Conservation (phyloP, 306 rosid genomes). For the Gynostemma pentaphyllum region DNA sequence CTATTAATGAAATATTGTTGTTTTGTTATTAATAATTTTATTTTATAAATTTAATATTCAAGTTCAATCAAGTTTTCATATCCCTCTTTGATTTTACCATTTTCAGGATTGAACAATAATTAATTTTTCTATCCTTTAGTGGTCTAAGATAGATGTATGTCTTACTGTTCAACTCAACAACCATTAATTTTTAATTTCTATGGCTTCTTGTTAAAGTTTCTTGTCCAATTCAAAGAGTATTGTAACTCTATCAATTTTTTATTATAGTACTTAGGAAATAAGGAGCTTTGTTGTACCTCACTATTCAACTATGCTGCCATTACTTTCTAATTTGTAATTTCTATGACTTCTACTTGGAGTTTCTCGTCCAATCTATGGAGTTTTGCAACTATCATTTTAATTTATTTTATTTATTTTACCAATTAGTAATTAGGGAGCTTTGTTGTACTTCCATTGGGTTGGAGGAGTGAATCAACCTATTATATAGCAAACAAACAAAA, state of each 20-base stretch:
- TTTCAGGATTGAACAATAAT: neutral
- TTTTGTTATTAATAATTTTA: too few relatives aligned
- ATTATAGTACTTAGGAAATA: neutral
- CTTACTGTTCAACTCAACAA: neutral
- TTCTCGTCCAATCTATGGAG: too few relatives aligned
- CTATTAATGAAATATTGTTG: too few relatives aligned
- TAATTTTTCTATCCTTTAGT: neutral
- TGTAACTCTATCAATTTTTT: neutral
- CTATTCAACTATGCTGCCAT: too few relatives aligned
- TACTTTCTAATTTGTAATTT: too few relatives aligned
- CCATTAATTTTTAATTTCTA: neutral
- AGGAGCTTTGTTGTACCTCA: neutral
- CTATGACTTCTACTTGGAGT: too few relatives aligned
- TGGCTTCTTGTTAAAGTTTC: neutral
- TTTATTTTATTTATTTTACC: too few relatives aligned
- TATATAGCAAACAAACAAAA: too few relatives aligned
- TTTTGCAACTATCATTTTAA: too few relatives aligned
- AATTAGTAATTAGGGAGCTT: too few relatives aligned
- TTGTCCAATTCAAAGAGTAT: neutral
- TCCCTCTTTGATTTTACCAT: neutral
- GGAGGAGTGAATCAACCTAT: slow-evolving; percentile 4
- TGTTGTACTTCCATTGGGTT: too few relatives aligned
- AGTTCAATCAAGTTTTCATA: slow-evolving; percentile 35
- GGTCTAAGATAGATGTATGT: neutral
- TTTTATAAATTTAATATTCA: too few relatives aligned